Conservation (phyloP, 805 yeast species). For the Candida insectorum region DNA sequence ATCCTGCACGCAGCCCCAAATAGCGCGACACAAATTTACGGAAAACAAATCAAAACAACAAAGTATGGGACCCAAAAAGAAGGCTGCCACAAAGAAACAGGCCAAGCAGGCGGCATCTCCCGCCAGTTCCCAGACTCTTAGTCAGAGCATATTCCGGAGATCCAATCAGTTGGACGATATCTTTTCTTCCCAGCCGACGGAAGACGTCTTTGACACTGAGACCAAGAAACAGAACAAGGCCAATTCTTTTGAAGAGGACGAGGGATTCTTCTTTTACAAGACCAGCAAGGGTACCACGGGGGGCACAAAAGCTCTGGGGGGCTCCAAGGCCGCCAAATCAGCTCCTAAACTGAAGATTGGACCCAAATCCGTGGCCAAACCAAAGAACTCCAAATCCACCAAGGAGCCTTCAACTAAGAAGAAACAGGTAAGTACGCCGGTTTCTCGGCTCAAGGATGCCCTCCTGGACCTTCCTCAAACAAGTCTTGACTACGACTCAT, state of each 20-base stretch:
- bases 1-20: too few relatives aligned
- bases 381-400: too few relatives aligned
- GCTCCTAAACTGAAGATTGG: too few relatives aligned
- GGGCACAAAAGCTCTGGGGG: not conserved
- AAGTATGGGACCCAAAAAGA: not conserved
- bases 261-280: constrained; percentile 30
- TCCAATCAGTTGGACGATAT: constrained; percentile 9
- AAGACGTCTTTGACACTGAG: constrained; percentile 1
- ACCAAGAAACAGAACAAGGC: too few relatives aligned
- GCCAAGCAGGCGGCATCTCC: not conserved
- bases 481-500: constrained; percentile 4
- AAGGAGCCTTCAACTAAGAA: too few relatives aligned
- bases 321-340: not conserved
- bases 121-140: constrained; percentile 1
- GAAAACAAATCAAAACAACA: constrained; percentile 2
- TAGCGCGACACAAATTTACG: too few relatives aligned
- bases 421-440: constrained; percentile 21
- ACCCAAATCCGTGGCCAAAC: too few relatives aligned
- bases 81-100: not conserved
- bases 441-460: constrained; percentile 19
- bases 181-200: constrained; percentile 9
- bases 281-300: constrained; percentile 5
- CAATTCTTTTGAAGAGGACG: constrained; percentile 21
- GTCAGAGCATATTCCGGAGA: constrained; percentile 9
- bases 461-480: constrained; percentile 6